Evolutionary conservation across 1,139 yeast genomes (phyloP).

Genomic region (Kodamaea anthophila): DNA sequence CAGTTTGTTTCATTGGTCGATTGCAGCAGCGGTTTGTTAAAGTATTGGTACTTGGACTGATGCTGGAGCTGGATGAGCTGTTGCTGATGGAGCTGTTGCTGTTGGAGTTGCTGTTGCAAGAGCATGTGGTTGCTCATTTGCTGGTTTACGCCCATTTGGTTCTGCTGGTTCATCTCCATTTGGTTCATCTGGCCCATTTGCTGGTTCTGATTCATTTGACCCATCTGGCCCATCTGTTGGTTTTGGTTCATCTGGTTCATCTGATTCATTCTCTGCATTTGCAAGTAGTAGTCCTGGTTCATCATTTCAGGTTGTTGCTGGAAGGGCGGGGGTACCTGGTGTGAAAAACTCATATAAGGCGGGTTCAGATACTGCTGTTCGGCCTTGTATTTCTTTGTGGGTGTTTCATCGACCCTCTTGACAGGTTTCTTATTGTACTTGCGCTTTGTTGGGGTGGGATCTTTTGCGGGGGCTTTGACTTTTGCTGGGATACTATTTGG

Average conservation of each 20-base stretch:
- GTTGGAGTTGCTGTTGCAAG: conserved; percentile 14
- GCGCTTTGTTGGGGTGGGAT: conserved; percentile 40
- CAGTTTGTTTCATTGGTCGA: conserved; percentile 43
- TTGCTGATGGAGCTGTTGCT: conserved; percentile 14
- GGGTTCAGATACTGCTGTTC: conserved; percentile 13
- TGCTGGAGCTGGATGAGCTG: conserved; percentile 9
- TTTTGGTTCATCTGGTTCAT: conserved; percentile 13
- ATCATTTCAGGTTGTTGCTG: conserved; percentile 23
- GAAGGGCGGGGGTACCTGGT: conserved; percentile 18
- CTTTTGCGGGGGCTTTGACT: conserved; percentile 37
- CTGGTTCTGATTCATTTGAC: conserved; percentile 9
- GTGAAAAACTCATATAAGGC: conserved; percentile 9
- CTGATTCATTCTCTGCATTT: conserved; percentile 18
- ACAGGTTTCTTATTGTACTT: conserved; percentile 33
- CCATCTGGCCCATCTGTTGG: conserved; percentile 9
- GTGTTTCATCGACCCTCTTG: conserved; percentile 30
- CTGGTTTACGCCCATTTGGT: too few relatives aligned
- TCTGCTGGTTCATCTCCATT: too few relatives aligned
- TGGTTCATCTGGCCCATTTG: too few relatives aligned
- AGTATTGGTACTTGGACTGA: conserved; percentile 7
- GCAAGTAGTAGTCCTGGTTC: conserved; percentile 22
- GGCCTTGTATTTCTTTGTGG: conserved; percentile 31
- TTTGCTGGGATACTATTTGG: conserved; percentile 43
- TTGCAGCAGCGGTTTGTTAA: conserved; percentile 30
- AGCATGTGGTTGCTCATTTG: too few relatives aligned